Conservation (phyloP, 257 asterid genomes). For the Nicotiana knightiana region DNA sequence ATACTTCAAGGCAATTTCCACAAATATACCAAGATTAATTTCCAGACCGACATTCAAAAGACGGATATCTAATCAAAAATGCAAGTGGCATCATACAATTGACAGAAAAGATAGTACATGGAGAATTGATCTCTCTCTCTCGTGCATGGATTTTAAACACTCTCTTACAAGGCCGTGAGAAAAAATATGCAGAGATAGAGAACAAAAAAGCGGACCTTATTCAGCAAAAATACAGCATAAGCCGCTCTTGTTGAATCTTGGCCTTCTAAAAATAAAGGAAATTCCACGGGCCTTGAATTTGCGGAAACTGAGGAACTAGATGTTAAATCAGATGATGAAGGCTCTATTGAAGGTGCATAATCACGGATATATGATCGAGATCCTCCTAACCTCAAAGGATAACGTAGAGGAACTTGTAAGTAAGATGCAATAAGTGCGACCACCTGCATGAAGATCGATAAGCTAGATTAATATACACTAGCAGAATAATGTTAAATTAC, state of each 20-base stretch:
- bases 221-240: slow-evolving; percentile 90
- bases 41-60: background rate
- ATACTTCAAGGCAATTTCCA: background rate
- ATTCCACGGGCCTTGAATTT: slow-evolving; percentile 61
- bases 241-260: slow-evolving; percentile 99
- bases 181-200: background rate
- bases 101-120: background rate
- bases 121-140: background rate
- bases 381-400: slow-evolving; percentile 85
- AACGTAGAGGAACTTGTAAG: slow-evolving; percentile 88
- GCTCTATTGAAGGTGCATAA: slow-evolving; percentile 75
- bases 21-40: background rate
- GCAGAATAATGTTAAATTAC: background rate
- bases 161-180: background rate
- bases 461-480: slow-evolving; percentile 21
- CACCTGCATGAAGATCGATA: slow-evolving; percentile 47
- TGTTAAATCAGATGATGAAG: slow-evolving; percentile 40
- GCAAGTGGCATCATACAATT: background rate
- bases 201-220: slow-evolving; percentile 59
- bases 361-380: slow-evolving; percentile 91
- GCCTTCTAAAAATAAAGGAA: slow-evolving; percentile 88
- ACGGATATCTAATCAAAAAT: background rate
- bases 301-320: slow-evolving; percentile 36
- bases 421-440: slow-evolving; percentile 71
- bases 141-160: background rate